These are phyloP conservation scores for Saccharomycopsis microspora DNA, from an alignment of 805 yeast genomes.

Conservation along the genomic window DNA sequence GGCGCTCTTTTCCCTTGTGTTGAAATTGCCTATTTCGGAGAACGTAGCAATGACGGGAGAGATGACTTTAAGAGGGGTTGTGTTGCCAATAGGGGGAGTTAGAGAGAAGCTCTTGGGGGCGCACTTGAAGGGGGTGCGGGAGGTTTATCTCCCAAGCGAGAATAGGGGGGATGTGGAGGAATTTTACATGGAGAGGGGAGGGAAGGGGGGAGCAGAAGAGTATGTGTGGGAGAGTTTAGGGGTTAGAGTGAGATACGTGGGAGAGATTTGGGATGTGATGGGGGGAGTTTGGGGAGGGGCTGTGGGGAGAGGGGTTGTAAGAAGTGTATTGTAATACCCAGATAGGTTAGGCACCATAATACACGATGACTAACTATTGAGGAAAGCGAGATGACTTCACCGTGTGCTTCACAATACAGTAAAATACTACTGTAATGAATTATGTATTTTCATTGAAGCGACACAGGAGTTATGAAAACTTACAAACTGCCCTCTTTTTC, in stretches of 20 bases:
- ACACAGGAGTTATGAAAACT: too few species aligned
- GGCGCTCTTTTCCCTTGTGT: constrained; percentile 65
- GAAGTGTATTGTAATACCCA: too few species aligned
- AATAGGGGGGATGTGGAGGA: constrained; percentile 61
- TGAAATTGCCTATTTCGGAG: constrained; percentile 37
- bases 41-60: constrained; percentile 81
- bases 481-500: too few species aligned
- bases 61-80: constrained; percentile 66
- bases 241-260: constrained; percentile 51
- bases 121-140: constrained; percentile 49
- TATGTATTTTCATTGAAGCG: too few species aligned
- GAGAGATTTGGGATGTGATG: constrained; percentile 70
- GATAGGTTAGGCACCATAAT: too few species aligned
- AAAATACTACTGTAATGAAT: too few species aligned
- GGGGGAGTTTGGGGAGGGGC: constrained; percentile 53
- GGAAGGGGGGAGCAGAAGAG: constrained; percentile 28
- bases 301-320: background rate
- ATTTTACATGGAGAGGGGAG: constrained; percentile 30
- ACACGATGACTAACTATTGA: too few species aligned
- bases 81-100: constrained; percentile 75
- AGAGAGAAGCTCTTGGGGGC: constrained; percentile 73
- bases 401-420: too few species aligned
- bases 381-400: too few species aligned
- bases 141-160: constrained; percentile 58
- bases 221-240: constrained; percentile 44